Conservation (phyloP, 345 rosid species). For the Eucalyptus globulus region DNA sequence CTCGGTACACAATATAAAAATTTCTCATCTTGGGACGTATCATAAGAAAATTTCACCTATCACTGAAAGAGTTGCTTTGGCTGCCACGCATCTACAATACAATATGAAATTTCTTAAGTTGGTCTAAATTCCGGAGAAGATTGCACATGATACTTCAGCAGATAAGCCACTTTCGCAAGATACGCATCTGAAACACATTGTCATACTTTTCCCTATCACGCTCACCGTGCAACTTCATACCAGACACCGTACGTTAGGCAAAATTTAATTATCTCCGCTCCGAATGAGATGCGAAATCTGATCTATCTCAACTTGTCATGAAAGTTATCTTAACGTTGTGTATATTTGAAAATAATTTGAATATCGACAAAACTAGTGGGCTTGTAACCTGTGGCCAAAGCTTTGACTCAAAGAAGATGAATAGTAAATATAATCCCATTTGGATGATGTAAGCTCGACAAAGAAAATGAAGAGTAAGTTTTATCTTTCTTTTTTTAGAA, state of each 20-base stretch:
- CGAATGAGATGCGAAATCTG: background rate
- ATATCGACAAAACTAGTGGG: too few species aligned
- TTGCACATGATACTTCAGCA: too few species aligned
- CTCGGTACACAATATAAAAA: too few species aligned
- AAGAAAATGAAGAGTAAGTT: background rate
- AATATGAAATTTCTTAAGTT: too few species aligned
- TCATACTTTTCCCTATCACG: background rate
- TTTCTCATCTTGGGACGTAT: too few species aligned
- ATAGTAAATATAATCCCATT: background rate
- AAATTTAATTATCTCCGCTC: background rate
- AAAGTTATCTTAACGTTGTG: background rate
- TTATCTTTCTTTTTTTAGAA: too few species aligned
- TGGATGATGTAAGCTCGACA: background rate
- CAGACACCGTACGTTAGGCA: background rate
- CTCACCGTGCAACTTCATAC: background rate
- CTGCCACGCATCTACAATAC: too few species aligned
- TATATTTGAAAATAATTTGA: background rate
- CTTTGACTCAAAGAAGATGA: background rate
- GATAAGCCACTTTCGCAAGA: background rate
- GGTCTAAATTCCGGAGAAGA: too few species aligned
- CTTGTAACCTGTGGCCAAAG: background rate
- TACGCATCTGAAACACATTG: fast-evolving
- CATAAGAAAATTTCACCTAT: too few species aligned
- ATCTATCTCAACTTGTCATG: background rate
- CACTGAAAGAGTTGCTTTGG: too few species aligned